Evolutionary conservation across 176 grass and related monocot genomes (phyloP).

Genomic region (Oryza glumipatula): DNA sequence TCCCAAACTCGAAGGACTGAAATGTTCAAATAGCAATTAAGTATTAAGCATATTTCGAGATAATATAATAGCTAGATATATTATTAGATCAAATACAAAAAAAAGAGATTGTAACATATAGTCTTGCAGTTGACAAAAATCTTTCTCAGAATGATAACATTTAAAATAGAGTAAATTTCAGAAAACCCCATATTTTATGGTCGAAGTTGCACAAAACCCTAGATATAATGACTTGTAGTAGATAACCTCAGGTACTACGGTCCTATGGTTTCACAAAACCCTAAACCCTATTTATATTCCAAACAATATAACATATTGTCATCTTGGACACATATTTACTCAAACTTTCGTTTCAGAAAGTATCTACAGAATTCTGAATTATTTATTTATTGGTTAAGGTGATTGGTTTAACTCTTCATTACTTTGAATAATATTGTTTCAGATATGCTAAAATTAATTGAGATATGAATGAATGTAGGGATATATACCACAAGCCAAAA

Average conservation of each 20-base stretch:
- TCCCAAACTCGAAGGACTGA: conserved; percentile 99
- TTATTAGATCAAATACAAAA: conserved; percentile 23
- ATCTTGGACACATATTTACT: background rate
- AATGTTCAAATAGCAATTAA: conserved; percentile 51
- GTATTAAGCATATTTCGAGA: conserved; percentile 32
- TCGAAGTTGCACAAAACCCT: background rate
- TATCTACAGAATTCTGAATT: background rate
- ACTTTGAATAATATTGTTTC: background rate
- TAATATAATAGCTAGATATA: conserved; percentile 13
- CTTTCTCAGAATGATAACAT: background rate
- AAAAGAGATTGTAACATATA: background rate
- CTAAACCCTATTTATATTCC: background rate
- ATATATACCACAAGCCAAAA: background rate
- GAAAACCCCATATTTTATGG: background rate
- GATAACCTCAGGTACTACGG: background rate
- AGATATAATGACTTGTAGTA: background rate
- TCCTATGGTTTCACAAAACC: background rate
- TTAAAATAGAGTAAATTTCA: background rate
- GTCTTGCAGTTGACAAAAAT: background rate
- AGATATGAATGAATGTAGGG: background rate
- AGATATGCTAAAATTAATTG: background rate
- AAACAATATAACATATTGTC: background rate
- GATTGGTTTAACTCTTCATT: background rate
- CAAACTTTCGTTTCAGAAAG: background rate
- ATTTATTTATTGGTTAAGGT: background rate